Evolutionary conservation across 192 early-diverging fungal species (phyloP).

Genomic region (Backusella psychrophila): DNA sequence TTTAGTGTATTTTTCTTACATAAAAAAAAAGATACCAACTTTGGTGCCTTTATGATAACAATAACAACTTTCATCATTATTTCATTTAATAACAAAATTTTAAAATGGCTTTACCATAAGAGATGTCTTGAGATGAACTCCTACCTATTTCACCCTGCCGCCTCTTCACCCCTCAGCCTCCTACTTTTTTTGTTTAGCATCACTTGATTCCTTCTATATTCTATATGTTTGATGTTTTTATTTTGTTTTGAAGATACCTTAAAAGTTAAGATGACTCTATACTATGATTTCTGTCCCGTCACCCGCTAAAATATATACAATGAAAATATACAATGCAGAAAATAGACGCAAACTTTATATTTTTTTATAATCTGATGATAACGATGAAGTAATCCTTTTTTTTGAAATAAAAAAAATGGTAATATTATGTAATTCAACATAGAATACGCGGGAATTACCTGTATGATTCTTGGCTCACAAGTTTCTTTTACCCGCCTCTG

Average conservation of each 20-base stretch:
- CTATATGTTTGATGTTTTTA: neutral
- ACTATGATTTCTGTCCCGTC: neutral
- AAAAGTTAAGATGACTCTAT: neutral
- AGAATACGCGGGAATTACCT: neutral
- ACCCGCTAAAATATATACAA: neutral
- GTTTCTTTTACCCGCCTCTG: neutral
- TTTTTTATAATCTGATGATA: neutral
- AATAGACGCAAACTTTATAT: neutral
- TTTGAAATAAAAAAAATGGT: neutral
- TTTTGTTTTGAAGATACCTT: neutral
- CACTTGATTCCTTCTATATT: neutral
- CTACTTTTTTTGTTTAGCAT: neutral
- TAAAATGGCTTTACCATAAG: neutral
- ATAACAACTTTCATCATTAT: neutral
- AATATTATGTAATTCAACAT: constrained; percentile 3
- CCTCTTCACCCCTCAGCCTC: neutral
- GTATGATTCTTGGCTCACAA: neutral
- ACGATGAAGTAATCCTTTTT: neutral
- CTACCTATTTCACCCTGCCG: neutral
- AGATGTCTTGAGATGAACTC: neutral
- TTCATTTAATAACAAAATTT: neutral
- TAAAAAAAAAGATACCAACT: neutral
- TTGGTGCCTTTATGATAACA: neutral
- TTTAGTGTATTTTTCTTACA: neutral
- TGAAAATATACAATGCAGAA: neutral